These are phyloP conservation scores for Podaxis pistillaris DNA, from an alignment of 768 basidiomycete genomes.

Conservation along the genomic window DNA sequence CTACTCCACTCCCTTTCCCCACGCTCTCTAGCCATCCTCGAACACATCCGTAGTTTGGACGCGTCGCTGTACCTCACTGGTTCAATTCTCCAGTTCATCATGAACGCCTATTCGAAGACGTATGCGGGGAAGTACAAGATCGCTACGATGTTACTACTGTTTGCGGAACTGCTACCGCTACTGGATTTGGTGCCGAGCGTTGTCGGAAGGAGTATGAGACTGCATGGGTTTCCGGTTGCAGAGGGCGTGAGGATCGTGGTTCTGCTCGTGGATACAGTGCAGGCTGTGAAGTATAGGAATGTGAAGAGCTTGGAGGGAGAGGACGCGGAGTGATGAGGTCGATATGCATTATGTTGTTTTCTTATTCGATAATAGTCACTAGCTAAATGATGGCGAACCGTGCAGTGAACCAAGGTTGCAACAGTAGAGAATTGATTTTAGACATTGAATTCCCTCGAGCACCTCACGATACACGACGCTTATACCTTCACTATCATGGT, in stretches of 20 bases:
- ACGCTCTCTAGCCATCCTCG: not conserved
- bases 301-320: not conserved
- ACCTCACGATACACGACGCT: too few species aligned
- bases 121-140: slow-evolving; percentile 25
- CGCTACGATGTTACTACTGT: not conserved
- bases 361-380: not conserved
- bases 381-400: not conserved
- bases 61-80: slow-evolving; percentile 18
- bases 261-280: not conserved
- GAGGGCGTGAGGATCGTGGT: not conserved
- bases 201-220: not conserved
- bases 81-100: slow-evolving; percentile 20
- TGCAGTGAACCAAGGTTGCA: not conserved
- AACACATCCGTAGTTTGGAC: not conserved
- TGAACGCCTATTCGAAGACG: slow-evolving; percentile 22
- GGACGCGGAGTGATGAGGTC: not conserved
- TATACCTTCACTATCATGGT: too few species aligned
- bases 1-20: not conserved
- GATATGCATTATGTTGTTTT: not conserved
- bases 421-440: too few species aligned
- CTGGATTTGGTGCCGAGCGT: not conserved
- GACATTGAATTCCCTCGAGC: too few species aligned
- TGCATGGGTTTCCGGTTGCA: not conserved
- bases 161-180: not conserved
- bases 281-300: slow-evolving; percentile 3